These are phyloP conservation scores for Stephania yunnanensis DNA, from an alignment of 164 flowering plant species.

Conservation along the genomic window DNA sequence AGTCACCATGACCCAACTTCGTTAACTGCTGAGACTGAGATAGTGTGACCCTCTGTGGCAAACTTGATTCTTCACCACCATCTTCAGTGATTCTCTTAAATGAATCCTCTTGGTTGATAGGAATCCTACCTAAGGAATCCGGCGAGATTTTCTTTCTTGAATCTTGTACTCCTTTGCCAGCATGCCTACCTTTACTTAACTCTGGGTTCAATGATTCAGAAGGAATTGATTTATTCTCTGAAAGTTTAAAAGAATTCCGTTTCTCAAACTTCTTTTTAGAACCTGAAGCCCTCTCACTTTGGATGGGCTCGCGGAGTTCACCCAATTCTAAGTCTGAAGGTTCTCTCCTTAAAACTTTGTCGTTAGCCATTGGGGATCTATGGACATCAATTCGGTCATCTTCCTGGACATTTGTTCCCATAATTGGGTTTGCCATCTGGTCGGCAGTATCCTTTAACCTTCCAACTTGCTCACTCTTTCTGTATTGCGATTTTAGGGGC, in stretches of 20 bases:
- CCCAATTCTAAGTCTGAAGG: slow-evolving; percentile 92
- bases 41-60: slow-evolving; percentile 24
- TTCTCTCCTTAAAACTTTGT: slow-evolving; percentile 60
- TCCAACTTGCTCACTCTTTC: slow-evolving; percentile 41
- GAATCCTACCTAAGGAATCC: slow-evolving; percentile 16
- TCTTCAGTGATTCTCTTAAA: slow-evolving; percentile 41
- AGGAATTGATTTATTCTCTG: slow-evolving; percentile 34
- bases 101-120: slow-evolving; percentile 28
- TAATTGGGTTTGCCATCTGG: slow-evolving; percentile 22
- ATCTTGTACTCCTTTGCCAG: slow-evolving; percentile 32
- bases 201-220: slow-evolving; percentile 42
- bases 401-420: slow-evolving; percentile 33
- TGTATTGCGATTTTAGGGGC: slow-evolving; percentile 29
- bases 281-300: slow-evolving; percentile 37
- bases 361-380: slow-evolving; percentile 32
- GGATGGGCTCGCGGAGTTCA: slow-evolving; percentile 74
- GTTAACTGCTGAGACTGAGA: slow-evolving; percentile 34
- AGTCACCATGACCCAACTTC: slow-evolving; percentile 27
- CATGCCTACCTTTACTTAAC: slow-evolving; percentile 39
- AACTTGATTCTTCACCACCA: slow-evolving; percentile 37
- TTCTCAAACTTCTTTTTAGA: slow-evolving; percentile 49
- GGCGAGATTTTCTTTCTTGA: slow-evolving; percentile 40
- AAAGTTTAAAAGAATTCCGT: slow-evolving; percentile 53
- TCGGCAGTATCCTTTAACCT: slow-evolving; percentile 32
- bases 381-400: slow-evolving; percentile 23